phyloP scores from a whole-genome alignment of 2,329 filamentous ascomycete species.

The Microdochium nivale region DNA sequence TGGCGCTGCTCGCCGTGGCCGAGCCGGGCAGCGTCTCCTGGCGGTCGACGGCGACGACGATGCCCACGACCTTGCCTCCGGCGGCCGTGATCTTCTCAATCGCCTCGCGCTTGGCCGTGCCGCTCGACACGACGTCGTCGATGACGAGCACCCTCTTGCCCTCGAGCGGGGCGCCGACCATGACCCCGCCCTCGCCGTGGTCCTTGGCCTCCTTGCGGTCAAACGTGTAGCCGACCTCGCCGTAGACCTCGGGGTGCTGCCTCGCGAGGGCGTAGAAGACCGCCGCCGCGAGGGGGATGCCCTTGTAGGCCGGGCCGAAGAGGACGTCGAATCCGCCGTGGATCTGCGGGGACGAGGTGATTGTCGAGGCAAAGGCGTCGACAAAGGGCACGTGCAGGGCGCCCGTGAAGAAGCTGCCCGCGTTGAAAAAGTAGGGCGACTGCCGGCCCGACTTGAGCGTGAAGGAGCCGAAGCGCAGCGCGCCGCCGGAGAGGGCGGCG shows the following conservation, averaged over 20 bases:
- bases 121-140: constrained; percentile 94
- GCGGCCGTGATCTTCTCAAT: constrained; percentile 81
- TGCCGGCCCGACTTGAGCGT: constrained; percentile 85
- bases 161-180: constrained; percentile 78
- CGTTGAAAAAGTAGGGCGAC: constrained; percentile 98
- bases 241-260: constrained; percentile 58
- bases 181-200: constrained; percentile 88
- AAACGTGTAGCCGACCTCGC: constrained; percentile 72
- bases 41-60: constrained; percentile 81
- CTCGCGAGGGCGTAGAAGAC: constrained; percentile 68
- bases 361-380: constrained; percentile 68
- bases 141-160: constrained; percentile 84
- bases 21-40: constrained; percentile 68
- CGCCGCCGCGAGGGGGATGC: constrained; percentile 79
- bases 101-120: constrained; percentile 87
- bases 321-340: constrained; percentile 63
- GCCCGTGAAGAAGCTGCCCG: constrained; percentile 79
- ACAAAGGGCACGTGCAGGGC: constrained; percentile 70
- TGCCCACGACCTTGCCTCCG: constrained; percentile 77
- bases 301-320: constrained; percentile 95
- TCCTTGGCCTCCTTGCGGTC: constrained; percentile 96
- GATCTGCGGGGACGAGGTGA: constrained; percentile 32
- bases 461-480: constrained; percentile 76
- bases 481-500: constrained; percentile 57
- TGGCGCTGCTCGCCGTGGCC: constrained; percentile 67